These are phyloP conservation scores for Kitagawia praeruptora DNA, from an alignment of 129 eudicot species.

Conservation along the genomic window DNA sequence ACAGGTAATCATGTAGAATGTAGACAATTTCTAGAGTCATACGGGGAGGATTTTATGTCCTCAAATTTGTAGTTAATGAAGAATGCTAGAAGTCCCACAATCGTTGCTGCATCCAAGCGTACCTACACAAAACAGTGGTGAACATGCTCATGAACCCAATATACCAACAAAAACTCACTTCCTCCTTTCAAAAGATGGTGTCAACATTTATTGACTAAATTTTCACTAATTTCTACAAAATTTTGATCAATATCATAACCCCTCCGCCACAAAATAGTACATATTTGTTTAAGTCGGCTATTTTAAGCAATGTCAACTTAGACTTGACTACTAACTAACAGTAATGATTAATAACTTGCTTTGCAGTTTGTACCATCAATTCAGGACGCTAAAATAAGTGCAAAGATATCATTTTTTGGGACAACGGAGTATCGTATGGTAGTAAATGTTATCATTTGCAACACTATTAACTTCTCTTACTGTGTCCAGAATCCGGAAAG, in stretches of 20 bases:
- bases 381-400: neutral
- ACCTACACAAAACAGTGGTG: constrained; percentile 41
- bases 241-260: neutral
- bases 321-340: neutral
- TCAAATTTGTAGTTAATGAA: constrained; percentile 91
- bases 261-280: neutral
- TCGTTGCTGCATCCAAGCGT: constrained; percentile 82
- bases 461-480: constrained; percentile 29
- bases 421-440: neutral
- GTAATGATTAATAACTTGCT: neutral
- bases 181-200: neutral
- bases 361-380: neutral
- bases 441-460: neutral
- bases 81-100: constrained; percentile 86
- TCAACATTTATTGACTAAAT: neutral
- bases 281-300: neutral
- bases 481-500: constrained; percentile 97
- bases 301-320: neutral
- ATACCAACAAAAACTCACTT: neutral
- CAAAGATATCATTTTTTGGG: neutral
- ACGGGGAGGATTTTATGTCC: constrained; percentile 79
- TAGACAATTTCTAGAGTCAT: constrained; percentile 21
- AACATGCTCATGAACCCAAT: neutral
- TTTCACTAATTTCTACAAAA: neutral
- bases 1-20: neutral